Conservation (phyloP, 2,329 filamentous ascomycete genomes). For the Lecanosticta acicola region DNA sequence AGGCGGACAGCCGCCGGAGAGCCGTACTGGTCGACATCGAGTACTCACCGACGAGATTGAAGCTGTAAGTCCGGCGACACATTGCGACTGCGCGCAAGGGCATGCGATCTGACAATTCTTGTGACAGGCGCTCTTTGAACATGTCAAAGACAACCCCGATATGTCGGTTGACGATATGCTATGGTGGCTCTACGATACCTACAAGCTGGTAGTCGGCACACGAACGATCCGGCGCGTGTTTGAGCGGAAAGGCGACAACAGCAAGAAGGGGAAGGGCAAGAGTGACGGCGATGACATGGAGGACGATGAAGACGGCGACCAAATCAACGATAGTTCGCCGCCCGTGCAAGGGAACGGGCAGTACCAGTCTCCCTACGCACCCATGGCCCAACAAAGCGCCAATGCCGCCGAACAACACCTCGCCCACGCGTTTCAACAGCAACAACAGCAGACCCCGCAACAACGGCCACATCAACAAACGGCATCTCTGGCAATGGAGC, state of each 20-base stretch:
- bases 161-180: constrained; percentile 36
- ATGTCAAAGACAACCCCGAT: constrained; percentile 32
- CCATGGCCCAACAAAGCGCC: constrained; percentile 24
- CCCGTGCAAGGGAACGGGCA: constrained; percentile 11
- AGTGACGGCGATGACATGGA: constrained; percentile 21
- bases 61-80: constrained; percentile 16
- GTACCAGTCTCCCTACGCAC: constrained; percentile 34
- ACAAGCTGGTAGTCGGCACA: constrained; percentile 35
- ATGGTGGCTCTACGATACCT: constrained; percentile 35
- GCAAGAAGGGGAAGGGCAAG: constrained; percentile 15
- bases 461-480: constrained; percentile 20
- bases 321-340: constrained; percentile 5
- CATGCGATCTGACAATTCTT: constrained; percentile 4
- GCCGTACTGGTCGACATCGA: constrained; percentile 32
- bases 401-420: constrained; percentile 28
- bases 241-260: constrained; percentile 33
- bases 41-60: constrained; percentile 34
- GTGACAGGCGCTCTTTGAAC: constrained; percentile 30
- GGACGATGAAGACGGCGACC: constrained; percentile 16
- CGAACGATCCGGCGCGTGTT: constrained; percentile 35
- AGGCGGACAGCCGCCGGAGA: constrained; percentile 29
- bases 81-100: not conserved
- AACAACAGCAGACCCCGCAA: constrained; percentile 26
- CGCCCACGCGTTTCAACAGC: constrained; percentile 22
- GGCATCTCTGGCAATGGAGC: constrained; percentile 16